These are phyloP conservation scores for Nakataea oryzae DNA, from an alignment of 2,329 filamentous ascomycete genomes.

Conservation along the genomic window DNA sequence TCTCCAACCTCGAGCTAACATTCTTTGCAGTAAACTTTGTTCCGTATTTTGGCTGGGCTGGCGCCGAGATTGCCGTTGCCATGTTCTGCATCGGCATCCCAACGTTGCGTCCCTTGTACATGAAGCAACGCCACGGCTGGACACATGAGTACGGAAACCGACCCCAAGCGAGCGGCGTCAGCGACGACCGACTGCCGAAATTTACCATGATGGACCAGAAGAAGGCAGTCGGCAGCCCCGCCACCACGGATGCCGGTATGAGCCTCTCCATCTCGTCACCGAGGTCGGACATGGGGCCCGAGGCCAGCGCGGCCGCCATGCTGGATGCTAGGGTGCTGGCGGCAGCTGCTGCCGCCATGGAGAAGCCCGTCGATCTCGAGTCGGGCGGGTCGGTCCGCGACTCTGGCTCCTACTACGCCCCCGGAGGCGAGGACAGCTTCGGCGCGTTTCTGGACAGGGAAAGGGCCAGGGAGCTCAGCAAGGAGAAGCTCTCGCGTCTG, in stretches of 20 bases:
- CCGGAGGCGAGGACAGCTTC: neutral
- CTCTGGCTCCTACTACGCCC: slow-evolving; percentile 14
- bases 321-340: slow-evolving; percentile 1
- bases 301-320: neutral
- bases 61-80: slow-evolving; percentile 25
- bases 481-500: neutral
- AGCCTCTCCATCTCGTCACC: neutral
- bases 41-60: slow-evolving; percentile 24
- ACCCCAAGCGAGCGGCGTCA: slow-evolving; percentile 54
- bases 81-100: slow-evolving; percentile 29
- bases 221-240: slow-evolving; percentile 11
- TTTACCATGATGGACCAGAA: slow-evolving; percentile 40
- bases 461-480: neutral
- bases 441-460: neutral
- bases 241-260: neutral
- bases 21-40: slow-evolving; percentile 20
- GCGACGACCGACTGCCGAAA: slow-evolving; percentile 35
- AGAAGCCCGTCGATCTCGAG: slow-evolving; percentile 5
- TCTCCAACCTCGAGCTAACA: slow-evolving; percentile 5
- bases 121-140: slow-evolving; percentile 28
- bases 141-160: slow-evolving; percentile 10
- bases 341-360: neutral
- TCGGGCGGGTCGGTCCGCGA: slow-evolving; percentile 9
- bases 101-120: slow-evolving; percentile 25
- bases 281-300: neutral